Evolutionary conservation across 306 rosid species (phyloP).

Genomic region (Inga laurina): DNA sequence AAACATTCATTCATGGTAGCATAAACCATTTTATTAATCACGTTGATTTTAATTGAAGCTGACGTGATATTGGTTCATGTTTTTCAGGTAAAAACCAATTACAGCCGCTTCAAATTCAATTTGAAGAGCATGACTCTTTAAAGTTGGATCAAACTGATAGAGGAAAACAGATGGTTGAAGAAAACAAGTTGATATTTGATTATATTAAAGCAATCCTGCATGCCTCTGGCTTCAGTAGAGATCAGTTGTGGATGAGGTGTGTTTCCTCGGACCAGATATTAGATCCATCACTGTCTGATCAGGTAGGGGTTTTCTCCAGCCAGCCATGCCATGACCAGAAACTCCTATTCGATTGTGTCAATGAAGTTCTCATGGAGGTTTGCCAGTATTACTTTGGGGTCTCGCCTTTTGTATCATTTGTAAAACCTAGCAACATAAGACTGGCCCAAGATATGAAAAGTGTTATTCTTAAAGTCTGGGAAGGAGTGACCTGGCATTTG

Average conservation of each 20-base stretch:
- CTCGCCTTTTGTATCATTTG: constrained; percentile 61
- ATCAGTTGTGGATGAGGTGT: constrained; percentile 60
- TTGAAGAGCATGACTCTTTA: constrained; percentile 62
- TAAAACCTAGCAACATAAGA: constrained; percentile 43
- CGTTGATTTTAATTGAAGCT: constrained; percentile 12
- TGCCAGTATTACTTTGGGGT: constrained; percentile 56
- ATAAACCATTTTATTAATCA: constrained; percentile 10
- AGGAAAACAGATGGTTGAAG: constrained; percentile 48
- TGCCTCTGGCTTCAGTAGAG: constrained; percentile 68
- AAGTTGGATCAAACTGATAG: constrained; percentile 42
- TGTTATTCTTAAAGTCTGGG: constrained; percentile 52
- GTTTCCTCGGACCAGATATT: constrained; percentile 74
- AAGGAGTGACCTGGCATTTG: constrained; percentile 79
- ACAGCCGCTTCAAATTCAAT: constrained; percentile 60
- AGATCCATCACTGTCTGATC: constrained; percentile 59
- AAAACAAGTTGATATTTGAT: constrained; percentile 56
- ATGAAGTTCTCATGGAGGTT: constrained; percentile 69
- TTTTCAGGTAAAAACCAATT: constrained; percentile 55
- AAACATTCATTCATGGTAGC: not conserved
- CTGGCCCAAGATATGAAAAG: constrained; percentile 49
- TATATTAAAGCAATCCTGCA: constrained; percentile 60
- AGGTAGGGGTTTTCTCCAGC: constrained; percentile 57
- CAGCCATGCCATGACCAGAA: constrained; percentile 57
- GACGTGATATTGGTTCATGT: constrained; percentile 35
- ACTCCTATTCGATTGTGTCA: constrained; percentile 72